Evolutionary conservation across 805 yeast genomes (phyloP), one percentile per base, ranked within the genome.

Genomic region (Kluyveromyces starmeri): DNA sequence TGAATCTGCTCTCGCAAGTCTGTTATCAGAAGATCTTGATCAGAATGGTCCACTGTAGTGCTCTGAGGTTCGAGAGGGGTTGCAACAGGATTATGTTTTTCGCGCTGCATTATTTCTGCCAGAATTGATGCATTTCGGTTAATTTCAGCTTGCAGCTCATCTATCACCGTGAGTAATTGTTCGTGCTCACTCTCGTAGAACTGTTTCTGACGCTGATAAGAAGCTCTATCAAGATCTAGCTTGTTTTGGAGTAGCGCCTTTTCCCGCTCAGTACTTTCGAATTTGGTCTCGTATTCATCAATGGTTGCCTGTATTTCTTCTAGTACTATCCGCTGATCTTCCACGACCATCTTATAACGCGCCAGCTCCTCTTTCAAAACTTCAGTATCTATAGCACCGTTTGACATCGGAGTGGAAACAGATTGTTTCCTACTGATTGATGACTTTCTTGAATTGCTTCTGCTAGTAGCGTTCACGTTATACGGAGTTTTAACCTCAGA

Each of bases 301-400:
- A 55, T 49, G 2, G 50, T 47, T 7, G 56, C 59, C 24, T 57
- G 58, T 7, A 51, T 40, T 12, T 56, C 59, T 34, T 56, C 61
- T 7, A 52, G 33, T 1, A 51, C 51, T 7, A 43, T 37, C 21
- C 59, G 35, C 37, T 55, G 62, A 18, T 57, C 62, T 33, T 55
- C 51, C 18, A 55, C 35, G 20, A 56, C 30, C 24, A 40, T 41
- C 34, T 51, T 54, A 27, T 49, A 56, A 19, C 47, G 51, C 4
- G 24, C 20, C 7, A 53, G 41, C 27, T 50, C 55, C 20, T 40
- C 30, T 14, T 41, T 39, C 29, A 46, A 48, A 36, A 39, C 43
- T 13, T 44, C 48, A 12, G 16, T 9, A 13, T 26, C n/a, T n/a
- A n/a, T 8, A 13, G 19, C 8, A n/a, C 7, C 12, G 13, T 7